These are phyloP conservation scores for Leucocoprinus sp. DNA, from an alignment of 768 basidiomycete species.

Conservation along the genomic window DNA sequence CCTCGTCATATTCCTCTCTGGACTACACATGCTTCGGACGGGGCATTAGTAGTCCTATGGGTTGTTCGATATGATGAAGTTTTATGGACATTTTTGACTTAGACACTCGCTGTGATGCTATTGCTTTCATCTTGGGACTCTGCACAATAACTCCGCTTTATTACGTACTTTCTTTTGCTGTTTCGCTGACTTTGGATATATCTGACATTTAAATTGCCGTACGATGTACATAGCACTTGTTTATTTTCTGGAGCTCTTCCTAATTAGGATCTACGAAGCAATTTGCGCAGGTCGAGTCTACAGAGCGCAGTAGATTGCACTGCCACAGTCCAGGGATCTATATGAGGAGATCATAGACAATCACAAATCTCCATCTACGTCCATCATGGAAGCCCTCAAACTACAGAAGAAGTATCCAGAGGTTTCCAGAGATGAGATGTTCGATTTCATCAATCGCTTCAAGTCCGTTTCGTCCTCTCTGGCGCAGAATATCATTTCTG, in stretches of 20 bases:
- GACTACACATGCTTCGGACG: conserved; percentile 44
- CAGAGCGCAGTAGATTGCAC: conserved; percentile 4
- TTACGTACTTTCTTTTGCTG: neutral
- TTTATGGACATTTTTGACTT: neutral
- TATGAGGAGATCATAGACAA: conserved; percentile 13
- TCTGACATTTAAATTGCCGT: neutral
- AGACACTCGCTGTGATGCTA: neutral
- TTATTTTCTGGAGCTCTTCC: neutral
- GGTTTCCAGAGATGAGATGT: conserved; percentile 88
- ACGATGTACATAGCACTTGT: neutral
- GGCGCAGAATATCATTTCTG: conserved; percentile 1
- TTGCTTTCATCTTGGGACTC: conserved; percentile 10
- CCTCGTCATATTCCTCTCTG: conserved; percentile 60
- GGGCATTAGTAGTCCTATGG: conserved; percentile 10
- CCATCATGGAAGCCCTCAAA: conserved; percentile 71
- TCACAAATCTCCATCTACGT: conserved; percentile 5
- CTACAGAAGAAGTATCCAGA: conserved; percentile 91
- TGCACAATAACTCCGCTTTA: conserved; percentile 3
- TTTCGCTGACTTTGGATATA: neutral
- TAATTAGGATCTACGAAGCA: neutral
- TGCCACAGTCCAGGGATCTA: conserved; percentile 9
- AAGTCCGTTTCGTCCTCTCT: conserved; percentile 53
- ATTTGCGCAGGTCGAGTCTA: conserved; percentile 7
- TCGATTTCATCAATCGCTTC: conserved; percentile 90
- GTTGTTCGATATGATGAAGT: neutral